phyloP scores from a whole-genome alignment of 352 stramenopile species.

The Albugo candida region DNA sequence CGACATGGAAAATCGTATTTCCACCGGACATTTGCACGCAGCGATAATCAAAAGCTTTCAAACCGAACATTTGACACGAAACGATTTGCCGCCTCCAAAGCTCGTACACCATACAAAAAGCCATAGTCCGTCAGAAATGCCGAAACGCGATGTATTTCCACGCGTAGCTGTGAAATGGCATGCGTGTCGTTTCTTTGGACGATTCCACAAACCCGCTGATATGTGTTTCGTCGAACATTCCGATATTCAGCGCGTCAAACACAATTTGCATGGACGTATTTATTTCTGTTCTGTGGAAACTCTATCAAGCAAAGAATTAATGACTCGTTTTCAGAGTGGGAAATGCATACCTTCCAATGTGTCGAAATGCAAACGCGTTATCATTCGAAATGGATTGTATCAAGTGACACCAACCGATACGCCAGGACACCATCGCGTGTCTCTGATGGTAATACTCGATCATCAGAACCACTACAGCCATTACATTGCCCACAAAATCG shows the following conservation, averaged over 20 bases:
- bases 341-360: not conserved
- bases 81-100: too few species aligned
- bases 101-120: too few species aligned
- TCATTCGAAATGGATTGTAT: not conserved
- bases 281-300: not conserved
- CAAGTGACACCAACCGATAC: not conserved
- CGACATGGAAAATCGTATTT: too few species aligned
- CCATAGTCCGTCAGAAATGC: too few species aligned
- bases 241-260: slow-evolving; percentile 3
- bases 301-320: not conserved
- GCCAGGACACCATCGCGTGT: too few species aligned
- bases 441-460: too few species aligned
- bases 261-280: not conserved
- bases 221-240: slow-evolving; percentile 79
- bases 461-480: too few species aligned
- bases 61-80: too few species aligned
- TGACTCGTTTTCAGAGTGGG: not conserved
- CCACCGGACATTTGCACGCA: too few species aligned
- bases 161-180: slow-evolving; percentile 74
- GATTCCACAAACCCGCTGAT: slow-evolving; percentile 68
- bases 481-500: too few species aligned
- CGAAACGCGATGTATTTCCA: slow-evolving; percentile 6
- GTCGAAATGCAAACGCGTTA: not conserved
- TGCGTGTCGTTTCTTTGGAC: slow-evolving; percentile 57
- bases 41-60: too few species aligned